Evolutionary conservation across 805 yeast genomes (phyloP), one percentile per base, ranked within the genome.

Genomic region (Yarrowia porcina): DNA sequence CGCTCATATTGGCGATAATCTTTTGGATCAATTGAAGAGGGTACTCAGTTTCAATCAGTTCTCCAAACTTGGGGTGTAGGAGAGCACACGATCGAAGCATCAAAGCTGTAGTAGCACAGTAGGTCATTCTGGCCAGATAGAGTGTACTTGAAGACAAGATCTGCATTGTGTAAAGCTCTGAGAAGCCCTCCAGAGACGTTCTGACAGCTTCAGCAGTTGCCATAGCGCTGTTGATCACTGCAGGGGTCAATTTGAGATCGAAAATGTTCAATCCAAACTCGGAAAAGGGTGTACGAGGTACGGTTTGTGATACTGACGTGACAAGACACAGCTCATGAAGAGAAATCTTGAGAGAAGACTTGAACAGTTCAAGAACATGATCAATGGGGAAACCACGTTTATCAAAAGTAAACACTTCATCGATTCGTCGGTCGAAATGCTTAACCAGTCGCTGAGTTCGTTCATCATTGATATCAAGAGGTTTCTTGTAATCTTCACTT

Each of bases 61-160:
- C 68, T 15, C 70, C 67, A 59, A 68, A 72, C 21, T 65, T 65
- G 4, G 67, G 66, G 47, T 70, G 70, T 38, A 71, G 65, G n/a
- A 72, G 54, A 13, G 66, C 62, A 45, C 73, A 67, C 9, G 72
- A 66, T 13, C 75, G 69, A 42, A 74, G 69, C 60, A 73, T 74
- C 39, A 74, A 65, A 6, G 74, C 66, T 12, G 72, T 49, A 1
- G 72, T 68, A 11, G 72, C 71, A 35, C 72, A 66, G 39, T 69
- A 69, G 1, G 70, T 69, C 44, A 73, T 59, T 28, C 73, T 47
- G 4, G 71, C 65, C 64, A 70, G 68, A 30, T 67, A 67, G 36
- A 71, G 66, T 65, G 56, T 15, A 92, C 92, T 64, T 83, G 75
- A 2, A 80, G 72, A 0, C 87, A 81, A 20, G 86, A 75, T n/a